Evolutionary conservation across 73 alveolate species (phyloP), one percentile per base, ranked within the genome.

Genomic region (Uronychia setigera): DNA sequence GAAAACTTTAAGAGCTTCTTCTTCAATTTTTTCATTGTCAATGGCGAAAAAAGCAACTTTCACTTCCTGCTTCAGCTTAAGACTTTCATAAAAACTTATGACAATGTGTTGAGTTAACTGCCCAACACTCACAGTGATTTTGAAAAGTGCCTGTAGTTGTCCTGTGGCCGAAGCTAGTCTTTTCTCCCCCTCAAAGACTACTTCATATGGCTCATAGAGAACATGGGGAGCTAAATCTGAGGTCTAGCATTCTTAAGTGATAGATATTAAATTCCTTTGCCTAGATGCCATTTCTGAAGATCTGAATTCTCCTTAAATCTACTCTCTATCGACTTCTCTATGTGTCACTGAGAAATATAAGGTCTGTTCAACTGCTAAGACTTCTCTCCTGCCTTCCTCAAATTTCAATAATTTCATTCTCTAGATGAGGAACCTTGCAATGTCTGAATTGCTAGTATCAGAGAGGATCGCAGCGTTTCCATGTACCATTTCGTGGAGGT

Each of bases 121-220:
- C 1, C 81, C 81, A 9, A 26, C 81, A 29, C 27, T 31, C 29
- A 76, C 81, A 26, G 28, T 29, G 32, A 76, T 30, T 5, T 9
- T 29, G 59, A 76, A 30, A 27, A 26, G 59, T 1, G 32, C 29
- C 32, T 76, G 32, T 30, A 76, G n/a, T 5, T 67, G 13, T 26
- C 32, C 79, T 13, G 5, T 26, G 32, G 30, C 32, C 30, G 29
- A 67, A 13, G 5, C 5, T 5, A 76, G n/a, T 29, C 28, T 29
- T 31, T 76, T 76, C 28, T 29, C 81, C 5, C 81, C 81, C 30
- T 76, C 28, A 31, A 5, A 76, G 5, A 30, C 81, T 1, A 29
- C 5, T 9, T 76, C 81, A 76, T 76, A 76, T 29, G 81, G 59
- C 59, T 76, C 81, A 28, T 26, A 31, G 59, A 76, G 28, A 30